These are phyloP conservation scores for Suhomyces maxii DNA, from an alignment of 1,139 yeast genomes.

Conservation along the genomic window DNA sequence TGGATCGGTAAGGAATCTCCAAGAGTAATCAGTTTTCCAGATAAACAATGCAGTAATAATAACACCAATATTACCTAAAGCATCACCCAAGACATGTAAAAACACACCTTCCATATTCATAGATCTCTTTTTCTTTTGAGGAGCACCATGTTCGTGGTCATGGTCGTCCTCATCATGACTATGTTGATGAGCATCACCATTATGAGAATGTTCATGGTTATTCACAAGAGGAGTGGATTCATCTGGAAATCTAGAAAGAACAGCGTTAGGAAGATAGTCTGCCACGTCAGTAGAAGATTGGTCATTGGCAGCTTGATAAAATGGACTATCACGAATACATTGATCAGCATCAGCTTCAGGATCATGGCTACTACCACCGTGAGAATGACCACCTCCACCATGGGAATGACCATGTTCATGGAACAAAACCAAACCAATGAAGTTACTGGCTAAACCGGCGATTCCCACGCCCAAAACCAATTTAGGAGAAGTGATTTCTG, in stretches of 20 bases:
- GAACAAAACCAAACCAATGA: conserved; percentile 81
- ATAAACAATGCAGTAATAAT: conserved; percentile 85
- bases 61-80: conserved; percentile 93
- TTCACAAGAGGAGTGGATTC: conserved; percentile 5
- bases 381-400: conserved; percentile 32
- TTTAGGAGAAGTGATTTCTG: conserved; percentile 74
- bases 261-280: conserved; percentile 42
- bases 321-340: conserved; percentile 19
- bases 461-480: conserved; percentile 78
- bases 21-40: conserved; percentile 88
- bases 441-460: conserved; percentile 79
- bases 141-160: background rate
- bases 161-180: conserved; percentile 12
- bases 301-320: conserved; percentile 15
- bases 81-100: conserved; percentile 93
- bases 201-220: conserved; percentile 13
- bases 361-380: conserved; percentile 12
- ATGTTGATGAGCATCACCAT: conserved; percentile 7
- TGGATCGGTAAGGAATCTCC: conserved; percentile 90
- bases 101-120: conserved; percentile 97
- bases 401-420: conserved; percentile 87
- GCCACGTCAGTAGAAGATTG: conserved; percentile 27
- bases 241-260: conserved; percentile 29
- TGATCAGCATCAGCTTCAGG: conserved; percentile 22
- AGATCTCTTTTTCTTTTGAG: conserved; percentile 48